A percentile compares a stretch with the other conserved stretches of the same genome.
These are phyloP conservation scores for Cladophialophora bantiana DNA, from an alignment of 2,329 filamentous ascomycete genomes.

Conservation along the genomic window DNA sequence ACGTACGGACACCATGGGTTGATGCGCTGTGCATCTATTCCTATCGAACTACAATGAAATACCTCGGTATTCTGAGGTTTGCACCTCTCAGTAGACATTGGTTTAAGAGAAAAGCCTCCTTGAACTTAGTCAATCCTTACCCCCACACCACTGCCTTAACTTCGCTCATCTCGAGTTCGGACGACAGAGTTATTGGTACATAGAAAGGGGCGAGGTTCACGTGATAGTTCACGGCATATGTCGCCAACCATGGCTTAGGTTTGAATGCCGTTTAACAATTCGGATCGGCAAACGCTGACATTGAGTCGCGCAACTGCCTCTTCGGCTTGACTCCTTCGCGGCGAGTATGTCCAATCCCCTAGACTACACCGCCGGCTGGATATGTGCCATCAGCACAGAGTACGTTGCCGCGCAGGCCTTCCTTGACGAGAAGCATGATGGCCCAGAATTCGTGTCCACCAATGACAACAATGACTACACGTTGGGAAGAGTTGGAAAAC, in stretches of 20 bases:
- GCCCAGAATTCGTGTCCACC: constrained; percentile 29
- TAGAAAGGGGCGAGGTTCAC: no score
- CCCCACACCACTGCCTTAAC: no score
- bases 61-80: no score
- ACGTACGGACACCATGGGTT: no score
- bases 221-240: no score
- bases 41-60: no score
- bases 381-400: constrained; percentile 51
- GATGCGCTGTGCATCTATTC: no score
- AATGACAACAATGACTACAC: constrained; percentile 44
- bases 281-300: background rate
- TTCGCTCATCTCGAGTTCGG: no score
- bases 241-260: background rate
- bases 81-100: no score
- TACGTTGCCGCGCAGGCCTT: constrained; percentile 49
- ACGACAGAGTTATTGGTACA: no score
- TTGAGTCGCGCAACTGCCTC: background rate
- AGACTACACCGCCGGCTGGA: constrained; percentile 55
- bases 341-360: constrained; percentile 34
- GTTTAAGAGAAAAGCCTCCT: no score
- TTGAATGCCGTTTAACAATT: background rate
- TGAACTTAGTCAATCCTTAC: no score
- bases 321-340: constrained; percentile 3
- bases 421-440: constrained; percentile 50
- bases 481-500: constrained; percentile 42